Percentiles rank a stretch among this genome's conserved stretches.
phyloP scores from a whole-genome alignment of 352 stramenopile species.

The Globisporangium nodosum region DNA sequence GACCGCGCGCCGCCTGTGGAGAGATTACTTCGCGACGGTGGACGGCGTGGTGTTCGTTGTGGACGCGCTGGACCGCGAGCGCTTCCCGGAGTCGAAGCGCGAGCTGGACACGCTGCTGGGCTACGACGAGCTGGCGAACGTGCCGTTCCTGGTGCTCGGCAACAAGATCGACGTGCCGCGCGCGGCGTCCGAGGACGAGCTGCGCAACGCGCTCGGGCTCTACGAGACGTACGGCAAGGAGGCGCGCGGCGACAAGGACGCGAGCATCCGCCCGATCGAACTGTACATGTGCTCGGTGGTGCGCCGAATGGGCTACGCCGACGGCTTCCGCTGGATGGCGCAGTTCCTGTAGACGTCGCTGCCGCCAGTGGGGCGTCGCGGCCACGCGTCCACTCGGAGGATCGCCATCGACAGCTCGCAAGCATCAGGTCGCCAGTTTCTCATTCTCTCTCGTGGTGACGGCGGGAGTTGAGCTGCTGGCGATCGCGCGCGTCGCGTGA shows the following conservation, averaged over 20 bases:
- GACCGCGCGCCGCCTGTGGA: constrained; percentile 95
- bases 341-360: constrained; percentile 74
- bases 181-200: constrained; percentile 97
- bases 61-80: constrained; percentile 96
- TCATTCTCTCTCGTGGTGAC: too few species aligned
- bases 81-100: constrained; percentile 99
- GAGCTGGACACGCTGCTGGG: constrained; percentile 97
- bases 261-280: constrained; percentile 94
- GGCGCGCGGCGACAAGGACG: constrained; percentile 81
- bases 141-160: constrained; percentile 98
- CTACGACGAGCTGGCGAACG: constrained; percentile 96
- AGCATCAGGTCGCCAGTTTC: too few species aligned
- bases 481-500: neutral
- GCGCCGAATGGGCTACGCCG: constrained; percentile 97
- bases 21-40: constrained; percentile 99
- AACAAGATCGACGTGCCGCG: constrained; percentile 99
- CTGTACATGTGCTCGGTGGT: constrained; percentile 99
- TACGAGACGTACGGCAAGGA: constrained; percentile 99
- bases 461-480: too few species aligned
- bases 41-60: constrained; percentile 99
- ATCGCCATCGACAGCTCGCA: too few species aligned
- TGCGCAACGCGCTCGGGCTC: constrained; percentile 94
- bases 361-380: too few species aligned
- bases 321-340: constrained; percentile 91
- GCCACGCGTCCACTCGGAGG: too few species aligned